Base-by-base conservation (phyloP, 441 rosid genomes). In the Corymbia citriodora region DNA sequence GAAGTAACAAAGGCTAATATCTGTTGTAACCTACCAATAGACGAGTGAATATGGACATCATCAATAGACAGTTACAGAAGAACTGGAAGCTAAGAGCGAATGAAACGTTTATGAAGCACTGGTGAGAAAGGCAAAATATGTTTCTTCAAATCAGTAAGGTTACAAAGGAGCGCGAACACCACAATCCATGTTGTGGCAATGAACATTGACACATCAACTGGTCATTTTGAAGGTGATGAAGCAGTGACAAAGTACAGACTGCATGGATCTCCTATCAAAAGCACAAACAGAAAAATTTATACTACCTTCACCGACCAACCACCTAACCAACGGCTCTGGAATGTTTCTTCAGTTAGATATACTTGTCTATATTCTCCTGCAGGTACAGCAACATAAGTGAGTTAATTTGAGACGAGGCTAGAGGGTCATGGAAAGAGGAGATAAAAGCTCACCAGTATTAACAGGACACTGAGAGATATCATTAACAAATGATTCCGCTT, bases 251-350 rank as follows among this genome's bases (percentile, higher is more conserved):
- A 45, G 86, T 45, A 23, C 53, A 45, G 53, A 45, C 53, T 23
- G 53, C 86, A 79, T 79, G 53, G 53, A 79, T 45, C n/a, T 79
- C 86, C 53, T 79, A 79, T 10, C 82, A 40, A 40, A 61, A 53
- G 52, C 55, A 74, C 89, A 57, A 65, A 91, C 6, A 53, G 50
- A 54, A 92, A 68, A 89, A 82, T 48, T 72, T 82, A 72, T 89
- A 91, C 57, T 53, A 94, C 95, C 94, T 93, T 90, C 29, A 72
- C 89, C 23, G 89, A 63, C 95, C 94, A 94, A 89, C 94, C 94
- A 90, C 95, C 94, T 27, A 94, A 91, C 94, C 94, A 92, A 88
- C 93, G 92, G 90, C 95, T 93, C 89, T 87, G 90, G 88, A 90
- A 94, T 90, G 92, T 91, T 82, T 92, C 90, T 36, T 87, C 87